Conservation (phyloP, 2,329 filamentous ascomycete genomes). For the Mycosphaerelloides madeirae region DNA sequence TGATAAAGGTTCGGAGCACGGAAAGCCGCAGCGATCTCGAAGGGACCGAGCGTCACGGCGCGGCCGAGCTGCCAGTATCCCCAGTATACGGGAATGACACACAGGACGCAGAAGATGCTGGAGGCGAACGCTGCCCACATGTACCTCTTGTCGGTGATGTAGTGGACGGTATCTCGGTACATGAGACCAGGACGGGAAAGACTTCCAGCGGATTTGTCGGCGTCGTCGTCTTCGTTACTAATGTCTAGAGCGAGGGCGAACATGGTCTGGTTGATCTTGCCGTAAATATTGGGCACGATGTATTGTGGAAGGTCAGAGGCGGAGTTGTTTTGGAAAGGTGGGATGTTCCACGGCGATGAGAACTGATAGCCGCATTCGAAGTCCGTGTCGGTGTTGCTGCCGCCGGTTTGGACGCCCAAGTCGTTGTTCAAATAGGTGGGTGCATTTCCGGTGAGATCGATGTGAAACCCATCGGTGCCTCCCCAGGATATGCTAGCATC, state of each 20-base stretch:
- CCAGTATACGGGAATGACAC: conserved; percentile 33
- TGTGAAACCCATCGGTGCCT: conserved; percentile 4
- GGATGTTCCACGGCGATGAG: conserved; percentile 11
- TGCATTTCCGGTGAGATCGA: conserved; percentile 12
- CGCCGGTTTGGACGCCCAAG: conserved; percentile 3
- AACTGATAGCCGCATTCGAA: conserved; percentile 16
- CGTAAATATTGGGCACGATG: conserved; percentile 7
- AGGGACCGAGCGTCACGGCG: conserved; percentile 32
- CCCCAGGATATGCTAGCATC: conserved; percentile 11
- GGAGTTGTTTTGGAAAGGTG: conserved; percentile 3
- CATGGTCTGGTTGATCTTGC: conserved; percentile 22
- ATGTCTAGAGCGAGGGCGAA: conserved; percentile 17
- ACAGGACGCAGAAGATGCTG: conserved; percentile 30
- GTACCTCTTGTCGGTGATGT: conserved; percentile 27
- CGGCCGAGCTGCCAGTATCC: conserved; percentile 36
- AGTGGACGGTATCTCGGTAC: conserved; percentile 22
- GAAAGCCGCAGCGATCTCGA: conserved; percentile 36
- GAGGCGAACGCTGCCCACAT: conserved; percentile 31
- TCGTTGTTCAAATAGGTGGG: conserved; percentile 16
- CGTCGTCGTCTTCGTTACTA: conserved; percentile 14
- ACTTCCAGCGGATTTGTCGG: conserved; percentile 4
- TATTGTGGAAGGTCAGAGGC: conserved; percentile 7
- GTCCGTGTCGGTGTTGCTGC: background rate
- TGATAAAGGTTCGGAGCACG: conserved; percentile 23
- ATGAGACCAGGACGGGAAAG: conserved; percentile 8